Evolutionary conservation across 306 rosid genomes (phyloP), one percentile per base, ranked within the genome.

Genomic region (Gynostemma pentaphyllum): DNA sequence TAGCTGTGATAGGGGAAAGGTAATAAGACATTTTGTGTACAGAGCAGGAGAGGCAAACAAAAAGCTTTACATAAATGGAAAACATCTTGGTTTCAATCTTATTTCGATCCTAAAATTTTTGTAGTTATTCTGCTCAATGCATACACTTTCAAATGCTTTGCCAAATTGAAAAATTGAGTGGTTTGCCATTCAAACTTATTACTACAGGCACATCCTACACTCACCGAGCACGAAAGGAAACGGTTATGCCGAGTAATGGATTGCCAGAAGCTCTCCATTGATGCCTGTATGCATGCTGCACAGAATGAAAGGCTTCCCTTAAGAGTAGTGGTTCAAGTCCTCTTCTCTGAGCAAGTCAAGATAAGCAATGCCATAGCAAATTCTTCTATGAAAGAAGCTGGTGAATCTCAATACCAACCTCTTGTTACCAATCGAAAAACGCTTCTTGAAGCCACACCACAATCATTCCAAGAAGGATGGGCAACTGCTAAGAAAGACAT

Each of bases 391-490:
- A 94, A 86, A 79, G 97, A 85, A 56, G 72, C 71, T 21, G 72
- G 70, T 1, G 81, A 86, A 7, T 70, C 96, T 54, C 80, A 75
- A 2, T 76, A 56, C 71, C 99, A 86, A 61, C 88, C 95, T 27
- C 59, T 80, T 69, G 74, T 86, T 62, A 62, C 80, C 5, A 94
- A 86, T 78, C 54, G 97, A 21, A 94, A 86, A 78, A 79, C 94
- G 7, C 84, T 94, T 14, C 85, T 94, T 0, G 99, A 94, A 76
- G 94, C 82, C 40, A 94, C 95, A 2, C 99, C 99, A 4, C 97
- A 82, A 37, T 94, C 99, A 48, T 94, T 94, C 85, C 99, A 94
- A 79, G 97, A 94, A 83, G 99, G 99, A 42, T 94, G 99, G 99
- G 62, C 86, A 34, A 23, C 80, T 26, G 95, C 99, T 14, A 94